Evolutionary conservation across 2,329 filamentous ascomycete genomes (phyloP).

Genomic region (Ascochyta clinopodiicola): DNA sequence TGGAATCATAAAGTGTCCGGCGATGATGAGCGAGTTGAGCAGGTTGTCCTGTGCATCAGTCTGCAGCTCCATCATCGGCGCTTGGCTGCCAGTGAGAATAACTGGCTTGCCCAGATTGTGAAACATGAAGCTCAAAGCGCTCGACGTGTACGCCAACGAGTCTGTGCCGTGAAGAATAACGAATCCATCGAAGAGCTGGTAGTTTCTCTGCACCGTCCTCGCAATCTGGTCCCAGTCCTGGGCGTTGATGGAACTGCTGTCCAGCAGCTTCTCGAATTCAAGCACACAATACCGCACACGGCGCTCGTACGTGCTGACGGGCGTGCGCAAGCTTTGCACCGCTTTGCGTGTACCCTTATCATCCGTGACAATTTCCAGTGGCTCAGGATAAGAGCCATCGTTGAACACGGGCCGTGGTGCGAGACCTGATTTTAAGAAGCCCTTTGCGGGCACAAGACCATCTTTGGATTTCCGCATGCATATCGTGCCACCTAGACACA

Average conservation of each 20-base stretch:
- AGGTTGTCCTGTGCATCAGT: constrained; percentile 92
- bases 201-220: constrained; percentile 79
- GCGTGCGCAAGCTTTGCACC: constrained; percentile 77
- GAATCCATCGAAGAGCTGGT: constrained; percentile 87
- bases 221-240: constrained; percentile 87
- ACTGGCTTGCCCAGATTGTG: constrained; percentile 90
- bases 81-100: constrained; percentile 73
- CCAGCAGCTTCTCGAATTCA: constrained; percentile 83
- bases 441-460: constrained; percentile 74
- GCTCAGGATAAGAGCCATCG: constrained; percentile 67
- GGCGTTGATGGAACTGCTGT: constrained; percentile 89
- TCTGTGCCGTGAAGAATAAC: constrained; percentile 92
- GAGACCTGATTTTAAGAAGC: constrained; percentile 83
- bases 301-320: constrained; percentile 77
- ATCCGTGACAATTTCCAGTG: constrained; percentile 63
- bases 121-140: constrained; percentile 92
- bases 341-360: constrained; percentile 55
- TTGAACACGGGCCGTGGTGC: constrained; percentile 85
- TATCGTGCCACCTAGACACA: constrained; percentile 69
- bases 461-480: constrained; percentile 86
- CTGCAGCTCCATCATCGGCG: constrained; percentile 88
- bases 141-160: constrained; percentile 85
- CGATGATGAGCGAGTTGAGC: constrained; percentile 84
- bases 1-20: constrained; percentile 89
- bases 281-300: constrained; percentile 84